Percentiles rank a stretch among this genome's conserved stretches.
Evolutionary conservation across 495 filamentous ascomycete species (phyloP).

Genomic region (Trichoderma parareesei): DNA sequence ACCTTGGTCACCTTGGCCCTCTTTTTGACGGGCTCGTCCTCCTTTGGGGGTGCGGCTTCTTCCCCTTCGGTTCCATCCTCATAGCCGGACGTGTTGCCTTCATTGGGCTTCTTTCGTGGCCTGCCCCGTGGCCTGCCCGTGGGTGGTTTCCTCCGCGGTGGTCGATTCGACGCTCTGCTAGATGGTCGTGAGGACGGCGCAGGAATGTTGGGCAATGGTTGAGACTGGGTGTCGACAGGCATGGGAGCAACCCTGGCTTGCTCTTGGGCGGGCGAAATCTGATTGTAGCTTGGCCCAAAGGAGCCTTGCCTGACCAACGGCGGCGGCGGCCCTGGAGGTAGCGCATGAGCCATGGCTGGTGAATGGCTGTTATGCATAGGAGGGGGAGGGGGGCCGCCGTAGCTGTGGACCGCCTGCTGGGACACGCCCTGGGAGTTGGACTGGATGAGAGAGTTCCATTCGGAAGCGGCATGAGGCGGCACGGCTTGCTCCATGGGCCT

Average conservation of each 20-base stretch:
- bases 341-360: slow-evolving; percentile 18
- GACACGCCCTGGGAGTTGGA: slow-evolving; percentile 23
- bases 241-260: slow-evolving; percentile 13
- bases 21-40: slow-evolving; percentile 47
- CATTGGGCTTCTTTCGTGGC: slow-evolving; percentile 37
- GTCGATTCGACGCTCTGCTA: slow-evolving; percentile 31
- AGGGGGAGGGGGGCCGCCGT: neutral
- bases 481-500: slow-evolving; percentile 17
- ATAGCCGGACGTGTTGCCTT: slow-evolving; percentile 55
- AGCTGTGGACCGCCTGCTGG: neutral
- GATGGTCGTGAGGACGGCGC: slow-evolving; percentile 35
- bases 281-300: slow-evolving; percentile 2
- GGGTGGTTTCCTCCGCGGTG: slow-evolving; percentile 19
- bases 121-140: slow-evolving; percentile 39
- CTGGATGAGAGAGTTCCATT: slow-evolving; percentile 44
- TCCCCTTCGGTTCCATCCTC: slow-evolving; percentile 63
- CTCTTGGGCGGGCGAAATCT: slow-evolving; percentile 6
- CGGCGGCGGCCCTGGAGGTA: slow-evolving; percentile 3
- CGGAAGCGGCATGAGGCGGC: slow-evolving; percentile 33
- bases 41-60: slow-evolving; percentile 34
- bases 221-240: slow-evolving; percentile 13
- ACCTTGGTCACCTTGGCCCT: slow-evolving; percentile 65
- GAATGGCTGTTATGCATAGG: slow-evolving; percentile 18
- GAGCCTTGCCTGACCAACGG: slow-evolving; percentile 5
- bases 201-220: slow-evolving; percentile 19